Evolutionary conservation across 2,329 filamentous ascomycete species (phyloP), one percentile per base, ranked within the genome.

Genomic region (Arthrobotrys pseudoclavata): DNA sequence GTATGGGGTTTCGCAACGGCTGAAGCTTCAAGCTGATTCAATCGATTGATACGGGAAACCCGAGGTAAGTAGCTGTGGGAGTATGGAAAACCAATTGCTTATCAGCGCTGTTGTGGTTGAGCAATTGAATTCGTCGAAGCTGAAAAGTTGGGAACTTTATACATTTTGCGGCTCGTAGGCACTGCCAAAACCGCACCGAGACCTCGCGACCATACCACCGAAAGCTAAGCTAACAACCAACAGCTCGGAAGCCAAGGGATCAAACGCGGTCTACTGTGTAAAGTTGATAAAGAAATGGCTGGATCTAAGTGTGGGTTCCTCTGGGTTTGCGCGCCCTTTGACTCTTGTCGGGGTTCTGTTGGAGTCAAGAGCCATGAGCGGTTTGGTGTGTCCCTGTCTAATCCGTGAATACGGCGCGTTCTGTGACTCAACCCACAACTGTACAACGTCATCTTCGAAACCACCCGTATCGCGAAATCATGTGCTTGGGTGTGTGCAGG

Each of bases 381-480:
- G 18, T 29, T 13, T 24, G 45, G 47, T 31, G 22, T 63, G 24
- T 31, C 60, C 40, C 60, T 64, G 61, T 20, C 48, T 9, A 7
- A 29, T 40, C 31, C 26, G n/a, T 29, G 4, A 67, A 52, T 13
- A 24, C 29, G 20, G 31, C 53, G n/a, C 18, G 53, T 4, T 26
- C n/a, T 53, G 24, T 74, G 69, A 68, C 52, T 75, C 70, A 75
- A 62, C 24, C 2, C 2, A 4, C 53, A 18, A 34, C 12, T 15
- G 12, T 50, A 20, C 18, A 48, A 22, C 45, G 1, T 3, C 18
- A 53, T 5, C 24, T 29, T 34, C 7, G 29, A 24, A 10, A 48
- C 3, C 15, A 40, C 69, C 31, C 29, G 55, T 57, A 37, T 52
- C 63, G 53, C 70, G 53, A 69, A 69, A 50, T 75, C 70, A 75